Base-by-base conservation (phyloP, 139 green algal genomes). In the Chlorella sp. region DNA sequence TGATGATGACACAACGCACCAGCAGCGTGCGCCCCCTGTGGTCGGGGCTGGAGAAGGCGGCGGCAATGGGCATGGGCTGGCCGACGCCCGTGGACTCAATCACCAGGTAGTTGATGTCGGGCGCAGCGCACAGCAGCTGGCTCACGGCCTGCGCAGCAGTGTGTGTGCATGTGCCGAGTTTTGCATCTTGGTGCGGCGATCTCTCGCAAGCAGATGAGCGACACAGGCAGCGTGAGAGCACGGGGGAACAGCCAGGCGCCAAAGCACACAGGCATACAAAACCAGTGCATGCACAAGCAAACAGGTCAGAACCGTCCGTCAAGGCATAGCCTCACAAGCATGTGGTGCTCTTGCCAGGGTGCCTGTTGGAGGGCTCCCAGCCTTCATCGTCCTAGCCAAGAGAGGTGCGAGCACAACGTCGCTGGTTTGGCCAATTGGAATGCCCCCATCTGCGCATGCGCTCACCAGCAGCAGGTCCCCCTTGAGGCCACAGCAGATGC, bases 401-500 rank as follows among this genome's bases (percentile, higher is more conserved):
- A n/a, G n/a, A n/a, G n/a, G n/a, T n/a, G n/a, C n/a, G n/a, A n/a
- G n/a, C n/a, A n/a, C n/a, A n/a, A n/a, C n/a, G n/a, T n/a, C n/a
- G n/a, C n/a, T n/a, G n/a, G n/a, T n/a, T n/a, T n/a, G n/a, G n/a
- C n/a, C n/a, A n/a, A n/a, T n/a, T n/a, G n/a, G n/a, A n/a, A n/a
- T n/a, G n/a, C n/a, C n/a, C n/a, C n/a, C n/a, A n/a, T n/a, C n/a
- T n/a, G n/a, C n/a, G n/a, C n/a, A n/a, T n/a, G n/a, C n/a, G n/a
- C 73, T 31, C 29, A 83, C 79, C 77, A 80, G 49, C 35, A 94
- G 68, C 65, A 95, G 77, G 71, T 95, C 89, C 5, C 82, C 86
- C 1, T 85, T 67, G 61, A 96, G 81, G 67, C 87, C 93, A 79
- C 91, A 96, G 83, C 91, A 96, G 73, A 96, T 90, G 80, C 91